Base-by-base conservation (phyloP, 108 stramenopile species). In the Discostella stelligeroides region DNA sequence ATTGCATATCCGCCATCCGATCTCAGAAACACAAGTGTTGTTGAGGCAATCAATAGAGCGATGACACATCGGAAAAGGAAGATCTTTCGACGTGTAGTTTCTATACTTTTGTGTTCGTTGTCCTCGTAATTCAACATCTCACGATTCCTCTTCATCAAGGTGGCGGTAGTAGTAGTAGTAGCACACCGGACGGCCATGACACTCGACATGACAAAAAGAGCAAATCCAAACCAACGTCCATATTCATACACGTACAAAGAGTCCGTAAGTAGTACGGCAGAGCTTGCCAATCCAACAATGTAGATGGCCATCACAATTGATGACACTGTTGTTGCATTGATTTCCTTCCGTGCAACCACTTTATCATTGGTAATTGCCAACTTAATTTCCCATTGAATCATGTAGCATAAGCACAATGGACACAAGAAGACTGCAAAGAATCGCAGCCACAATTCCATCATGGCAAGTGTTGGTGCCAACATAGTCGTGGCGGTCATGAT, bases 361-460 rank as follows among this genome's bases (percentile, higher is more conserved):
- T 27, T 29, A 39, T 20, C 15, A 0, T 24, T 18, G 4, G 38
- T 43, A 39, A 27, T n/a, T 66, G 49, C 49, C 29, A n/a, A 15
- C 14, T 14, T 40, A 8, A 61, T 48, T 49, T 49, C 64, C 50
- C 67, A 57, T 18, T 57, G 68, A 54, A 62, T 25, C 66, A 64
- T 38, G 13, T 50, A 51, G 8, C 60, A 18, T 20, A 66, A 72
- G 49, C 47, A 83, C 69, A 50, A 59, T 2, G 34, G 89, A 69
- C 30, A 83, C 72, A 64, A 76, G 28, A 50, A 60, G 8, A 79
- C 70, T 17, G 88, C 82, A 73, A 89, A 83, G 0, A 90, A 67
- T 43, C 92, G 73, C 7, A 90, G 49, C 92, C 92, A 93, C 45
- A 93, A 65, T 72, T 93, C 92, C 42, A 59, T 75, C 88, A 93